Evolutionary conservation across 2,329 filamentous ascomycete species (phyloP).

Genomic region (Aspergillus felis): DNA sequence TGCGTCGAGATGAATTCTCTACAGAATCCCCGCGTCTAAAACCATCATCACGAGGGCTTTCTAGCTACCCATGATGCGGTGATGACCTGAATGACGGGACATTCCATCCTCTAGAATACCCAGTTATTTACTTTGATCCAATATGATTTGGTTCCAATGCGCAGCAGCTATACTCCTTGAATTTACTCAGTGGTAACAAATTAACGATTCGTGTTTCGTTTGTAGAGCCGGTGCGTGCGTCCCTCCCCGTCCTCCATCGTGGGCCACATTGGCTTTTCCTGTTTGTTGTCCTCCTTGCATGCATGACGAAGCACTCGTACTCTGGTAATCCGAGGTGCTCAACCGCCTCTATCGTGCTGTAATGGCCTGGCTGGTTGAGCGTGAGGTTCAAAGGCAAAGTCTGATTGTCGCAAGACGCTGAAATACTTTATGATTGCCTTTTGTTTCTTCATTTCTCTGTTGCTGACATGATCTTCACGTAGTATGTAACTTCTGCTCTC

Average conservation of each 20-base stretch:
- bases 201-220: background rate
- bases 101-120: slow-evolving; percentile 18
- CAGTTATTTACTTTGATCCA: slow-evolving; percentile 1
- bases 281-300: background rate
- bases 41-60: slow-evolving; percentile 68
- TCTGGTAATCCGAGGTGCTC: slow-evolving; percentile 46
- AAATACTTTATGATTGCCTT: background rate
- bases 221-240: slow-evolving; percentile 1
- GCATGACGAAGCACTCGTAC: slow-evolving; percentile 39
- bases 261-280: slow-evolving; percentile 1
- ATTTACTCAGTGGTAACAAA: background rate
- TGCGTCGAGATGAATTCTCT: slow-evolving; percentile 62
- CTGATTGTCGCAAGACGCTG: slow-evolving; percentile 26
- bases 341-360: slow-evolving; percentile 30
- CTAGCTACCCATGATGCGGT: slow-evolving; percentile 41
- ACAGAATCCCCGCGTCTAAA: slow-evolving; percentile 64
- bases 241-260: background rate
- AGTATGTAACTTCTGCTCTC: background rate
- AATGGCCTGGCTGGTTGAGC: slow-evolving; percentile 37
- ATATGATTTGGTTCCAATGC: background rate
- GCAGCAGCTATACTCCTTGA: background rate
- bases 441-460: background rate
- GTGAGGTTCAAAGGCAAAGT: slow-evolving; percentile 44
- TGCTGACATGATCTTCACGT: background rate
- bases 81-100: slow-evolving; percentile 46